A percentile compares a stretch with the other conserved stretches of the same genome.
These are phyloP conservation scores for Lachancea lanzarotensis DNA, from an alignment of 805 yeast species.

Conservation along the genomic window DNA sequence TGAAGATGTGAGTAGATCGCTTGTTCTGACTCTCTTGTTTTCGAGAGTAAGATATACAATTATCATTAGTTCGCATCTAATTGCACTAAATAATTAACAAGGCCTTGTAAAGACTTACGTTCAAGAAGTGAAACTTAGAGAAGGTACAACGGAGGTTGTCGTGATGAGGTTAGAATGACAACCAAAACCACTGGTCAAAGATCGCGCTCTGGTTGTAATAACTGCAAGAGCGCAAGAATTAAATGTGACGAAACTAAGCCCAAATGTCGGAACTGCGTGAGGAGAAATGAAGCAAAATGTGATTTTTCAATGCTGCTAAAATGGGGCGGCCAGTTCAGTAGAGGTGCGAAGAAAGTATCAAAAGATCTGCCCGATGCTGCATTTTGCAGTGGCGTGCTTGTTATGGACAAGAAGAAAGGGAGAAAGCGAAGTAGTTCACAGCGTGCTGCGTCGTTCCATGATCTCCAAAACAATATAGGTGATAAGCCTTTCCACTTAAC, in stretches of 20 bases:
- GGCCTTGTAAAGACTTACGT: background rate
- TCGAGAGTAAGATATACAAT: too few species aligned
- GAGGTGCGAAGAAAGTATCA: slow-evolving; percentile 6
- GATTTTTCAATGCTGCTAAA: slow-evolving; percentile 2
- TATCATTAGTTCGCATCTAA: too few species aligned
- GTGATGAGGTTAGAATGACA: background rate
- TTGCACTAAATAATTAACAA: too few species aligned
- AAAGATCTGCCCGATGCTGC: slow-evolving; percentile 10
- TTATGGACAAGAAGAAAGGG: background rate
- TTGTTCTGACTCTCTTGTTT: too few species aligned
- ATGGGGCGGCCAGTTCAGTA: slow-evolving; percentile 15
- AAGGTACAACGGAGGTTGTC: too few species aligned
- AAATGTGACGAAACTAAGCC: slow-evolving; percentile 72
- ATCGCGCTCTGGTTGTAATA: slow-evolving; percentile 36
- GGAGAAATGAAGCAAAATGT: slow-evolving; percentile 14
- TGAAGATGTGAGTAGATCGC: too few species aligned
- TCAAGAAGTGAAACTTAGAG: background rate
- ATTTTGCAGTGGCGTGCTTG: slow-evolving; percentile 10
- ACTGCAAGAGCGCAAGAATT: slow-evolving; percentile 54
- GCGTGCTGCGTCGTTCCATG: too few species aligned
- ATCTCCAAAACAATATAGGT: too few species aligned
- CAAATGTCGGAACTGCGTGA: slow-evolving; percentile 48
- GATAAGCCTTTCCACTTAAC: background rate
- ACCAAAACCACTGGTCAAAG: background rate
- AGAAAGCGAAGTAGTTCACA: background rate